Percentiles rank a stretch among this genome's conserved stretches.
Evolutionary conservation across 2,329 filamentous ascomycete species (phyloP).

Genomic region (Colletotrichum graminicola): DNA sequence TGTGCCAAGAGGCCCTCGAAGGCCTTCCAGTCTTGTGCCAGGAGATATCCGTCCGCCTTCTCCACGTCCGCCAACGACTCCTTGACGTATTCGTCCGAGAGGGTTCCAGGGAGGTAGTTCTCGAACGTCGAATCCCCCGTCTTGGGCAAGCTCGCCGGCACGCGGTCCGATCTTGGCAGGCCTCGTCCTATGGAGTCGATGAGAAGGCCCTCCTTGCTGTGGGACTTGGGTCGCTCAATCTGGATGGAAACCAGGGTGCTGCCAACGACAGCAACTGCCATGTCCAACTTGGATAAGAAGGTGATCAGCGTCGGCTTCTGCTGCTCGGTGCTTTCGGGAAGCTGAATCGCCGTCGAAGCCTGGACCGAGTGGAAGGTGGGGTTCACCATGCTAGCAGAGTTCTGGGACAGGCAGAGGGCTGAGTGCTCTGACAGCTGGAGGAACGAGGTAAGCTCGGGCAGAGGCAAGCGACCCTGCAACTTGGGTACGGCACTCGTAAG

Average conservation of each 20-base stretch:
- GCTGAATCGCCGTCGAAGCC: slow-evolving; percentile 59
- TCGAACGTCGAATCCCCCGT: slow-evolving; percentile 33
- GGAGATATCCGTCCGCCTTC: slow-evolving; percentile 62
- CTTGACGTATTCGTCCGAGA: slow-evolving; percentile 63
- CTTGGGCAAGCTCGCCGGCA: slow-evolving; percentile 34
- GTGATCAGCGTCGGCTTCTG: slow-evolving; percentile 61
- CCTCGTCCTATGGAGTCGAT: slow-evolving; percentile 82
- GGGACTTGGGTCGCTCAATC: slow-evolving; percentile 70
- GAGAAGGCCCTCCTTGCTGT: slow-evolving; percentile 72
- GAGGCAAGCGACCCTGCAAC: slow-evolving; percentile 65
- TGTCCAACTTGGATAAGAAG: slow-evolving; percentile 75
- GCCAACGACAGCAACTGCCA: slow-evolving; percentile 74
- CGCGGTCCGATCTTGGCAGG: slow-evolving; percentile 42
- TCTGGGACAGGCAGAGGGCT: slow-evolving; percentile 70
- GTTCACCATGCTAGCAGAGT: slow-evolving; percentile 74
- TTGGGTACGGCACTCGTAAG: slow-evolving; percentile 73
- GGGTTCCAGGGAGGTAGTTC: slow-evolving; percentile 61
- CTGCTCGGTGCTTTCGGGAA: slow-evolving; percentile 52
- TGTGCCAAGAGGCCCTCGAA: slow-evolving; percentile 65
- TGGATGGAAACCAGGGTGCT: slow-evolving; percentile 77
- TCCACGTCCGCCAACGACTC: slow-evolving; percentile 59
- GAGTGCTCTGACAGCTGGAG: slow-evolving; percentile 75
- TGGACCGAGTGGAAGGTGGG: slow-evolving; percentile 75
- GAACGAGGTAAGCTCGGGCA: slow-evolving; percentile 70
- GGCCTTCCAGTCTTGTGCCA: slow-evolving; percentile 57